Evolutionary conservation across 768 basidiomycete genomes (phyloP).

Genomic region (Boletus tomentosulus): DNA sequence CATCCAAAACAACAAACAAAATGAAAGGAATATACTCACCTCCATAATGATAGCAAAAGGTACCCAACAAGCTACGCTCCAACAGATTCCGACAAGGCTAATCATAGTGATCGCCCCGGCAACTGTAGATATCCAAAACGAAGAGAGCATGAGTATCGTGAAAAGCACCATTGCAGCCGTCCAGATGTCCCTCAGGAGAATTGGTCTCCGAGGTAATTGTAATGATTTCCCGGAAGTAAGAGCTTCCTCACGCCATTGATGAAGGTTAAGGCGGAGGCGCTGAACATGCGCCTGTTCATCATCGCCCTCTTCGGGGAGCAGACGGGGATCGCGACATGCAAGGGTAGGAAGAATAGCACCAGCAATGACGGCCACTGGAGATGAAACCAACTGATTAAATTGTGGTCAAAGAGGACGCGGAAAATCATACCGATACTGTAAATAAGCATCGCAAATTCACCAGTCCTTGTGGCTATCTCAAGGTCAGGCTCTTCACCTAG

Average conservation of each 20-base stretch:
- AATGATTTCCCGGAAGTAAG: constrained; percentile 69
- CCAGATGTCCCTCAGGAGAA: constrained; percentile 93
- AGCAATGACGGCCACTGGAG: constrained; percentile 76
- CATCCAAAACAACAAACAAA: neutral
- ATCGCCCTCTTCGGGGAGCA: constrained; percentile 64
- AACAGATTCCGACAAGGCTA: constrained; percentile 84
- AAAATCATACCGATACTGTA: constrained; percentile 72
- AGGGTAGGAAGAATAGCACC: constrained; percentile 80
- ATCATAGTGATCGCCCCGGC: constrained; percentile 75
- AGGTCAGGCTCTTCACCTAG: constrained; percentile 67
- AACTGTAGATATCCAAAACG: constrained; percentile 83
- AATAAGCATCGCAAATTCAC: constrained; percentile 84
- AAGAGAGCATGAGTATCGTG: constrained; percentile 71
- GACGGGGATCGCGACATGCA: constrained; percentile 72
- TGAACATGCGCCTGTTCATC: constrained; percentile 73
- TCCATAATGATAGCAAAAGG: constrained; percentile 99
- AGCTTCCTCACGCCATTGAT: constrained; percentile 83
- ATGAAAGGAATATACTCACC: constrained; percentile 50
- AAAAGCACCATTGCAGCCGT: constrained; percentile 82
- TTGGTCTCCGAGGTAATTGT: constrained; percentile 81
- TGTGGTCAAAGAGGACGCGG: neutral
- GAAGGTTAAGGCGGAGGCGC: constrained; percentile 66
- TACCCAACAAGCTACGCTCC: constrained; percentile 98
- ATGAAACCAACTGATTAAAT: neutral
- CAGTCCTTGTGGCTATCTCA: constrained; percentile 80